Evolutionary conservation across 495 filamentous ascomycete species (phyloP).

Genomic region (Lasiosphaeria hispida): DNA sequence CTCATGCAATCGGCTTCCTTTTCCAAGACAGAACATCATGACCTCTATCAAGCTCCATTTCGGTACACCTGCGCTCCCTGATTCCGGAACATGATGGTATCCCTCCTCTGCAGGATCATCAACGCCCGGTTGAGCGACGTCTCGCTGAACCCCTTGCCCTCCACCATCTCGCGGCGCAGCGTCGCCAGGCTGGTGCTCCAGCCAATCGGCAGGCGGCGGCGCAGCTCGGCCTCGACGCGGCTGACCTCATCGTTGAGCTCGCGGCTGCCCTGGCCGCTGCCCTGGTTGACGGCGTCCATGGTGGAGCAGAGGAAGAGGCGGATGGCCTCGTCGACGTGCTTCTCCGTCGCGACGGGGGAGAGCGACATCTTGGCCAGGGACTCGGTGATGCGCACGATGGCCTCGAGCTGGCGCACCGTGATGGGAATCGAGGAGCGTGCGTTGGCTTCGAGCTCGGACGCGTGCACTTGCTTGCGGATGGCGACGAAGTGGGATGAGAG

Average conservation of each 20-base stretch:
- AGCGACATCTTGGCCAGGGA: slow-evolving; percentile 89
- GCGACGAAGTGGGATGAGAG: slow-evolving; percentile 96
- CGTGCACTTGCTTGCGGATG: slow-evolving; percentile 92
- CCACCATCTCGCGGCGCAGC: slow-evolving; percentile 84
- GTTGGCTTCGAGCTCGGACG: slow-evolving; percentile 81
- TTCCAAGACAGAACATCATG: not conserved
- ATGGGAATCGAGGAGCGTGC: slow-evolving; percentile 91
- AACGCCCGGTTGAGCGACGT: slow-evolving; percentile 79
- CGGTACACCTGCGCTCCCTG: slow-evolving; percentile 88
- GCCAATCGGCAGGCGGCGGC: slow-evolving; percentile 84
- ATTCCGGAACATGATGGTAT: slow-evolving; percentile 87
- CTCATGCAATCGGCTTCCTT: not conserved
- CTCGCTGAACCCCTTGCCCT: slow-evolving; percentile 82
- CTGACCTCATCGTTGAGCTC: slow-evolving; percentile 86
- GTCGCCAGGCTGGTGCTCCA: slow-evolving; percentile 91
- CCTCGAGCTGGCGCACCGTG: slow-evolving; percentile 94
- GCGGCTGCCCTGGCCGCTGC: slow-evolving; percentile 72
- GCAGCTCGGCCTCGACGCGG: slow-evolving; percentile 89
- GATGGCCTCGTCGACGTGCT: slow-evolving; percentile 97
- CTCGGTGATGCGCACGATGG: slow-evolving; percentile 95
- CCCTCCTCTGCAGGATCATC: slow-evolving; percentile 79
- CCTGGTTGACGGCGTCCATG: slow-evolving; percentile 96
- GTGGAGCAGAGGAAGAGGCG: slow-evolving; percentile 94
- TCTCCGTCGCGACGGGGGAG: slow-evolving; percentile 78
- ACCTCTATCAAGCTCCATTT: slow-evolving; percentile 44